A percentile compares a stretch with the other conserved stretches of the same genome.
Conservation (phyloP, 371 early-diverging fungal genomes). For the Apophysomyces ossiformis region DNA sequence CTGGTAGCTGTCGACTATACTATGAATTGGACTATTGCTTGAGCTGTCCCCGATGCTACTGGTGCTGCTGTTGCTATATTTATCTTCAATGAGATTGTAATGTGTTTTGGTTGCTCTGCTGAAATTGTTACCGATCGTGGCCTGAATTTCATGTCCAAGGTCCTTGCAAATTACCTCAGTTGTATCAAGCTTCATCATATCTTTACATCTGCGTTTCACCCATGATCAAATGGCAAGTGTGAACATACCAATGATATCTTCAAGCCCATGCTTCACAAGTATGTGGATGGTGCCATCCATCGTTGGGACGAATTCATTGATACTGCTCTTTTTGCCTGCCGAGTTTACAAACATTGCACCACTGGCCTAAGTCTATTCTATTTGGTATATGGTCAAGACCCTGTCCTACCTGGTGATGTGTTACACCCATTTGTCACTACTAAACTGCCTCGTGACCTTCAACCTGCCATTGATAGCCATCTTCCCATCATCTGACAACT, state of each 20-base stretch:
- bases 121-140: slow-evolving; percentile 46
- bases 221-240: slow-evolving; percentile 26
- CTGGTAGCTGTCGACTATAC: slow-evolving; percentile 43
- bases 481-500: no score
- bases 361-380: not conserved
- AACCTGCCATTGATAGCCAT: no score
- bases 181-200: slow-evolving; percentile 14
- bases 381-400: not conserved
- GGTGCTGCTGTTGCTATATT: slow-evolving; percentile 37
- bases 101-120: slow-evolving; percentile 29
- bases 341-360: not conserved
- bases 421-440: no score
- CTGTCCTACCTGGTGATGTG: no score
- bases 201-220: slow-evolving; percentile 27
- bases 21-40: slow-evolving; percentile 43
- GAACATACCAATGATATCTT: slow-evolving; percentile 15
- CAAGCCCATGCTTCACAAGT: slow-evolving; percentile 11
- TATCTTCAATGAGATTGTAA: slow-evolving; percentile 13
- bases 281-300: not conserved
- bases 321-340: slow-evolving; percentile 14
- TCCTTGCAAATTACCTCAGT: not conserved
- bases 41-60: slow-evolving; percentile 36
- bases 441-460: no score
- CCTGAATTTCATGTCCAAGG: slow-evolving; percentile 30
- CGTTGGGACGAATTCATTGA: slow-evolving; percentile 23